Conservation (phyloP, 1,284 basidiomycete genomes). For the Melampsora americana region DNA sequence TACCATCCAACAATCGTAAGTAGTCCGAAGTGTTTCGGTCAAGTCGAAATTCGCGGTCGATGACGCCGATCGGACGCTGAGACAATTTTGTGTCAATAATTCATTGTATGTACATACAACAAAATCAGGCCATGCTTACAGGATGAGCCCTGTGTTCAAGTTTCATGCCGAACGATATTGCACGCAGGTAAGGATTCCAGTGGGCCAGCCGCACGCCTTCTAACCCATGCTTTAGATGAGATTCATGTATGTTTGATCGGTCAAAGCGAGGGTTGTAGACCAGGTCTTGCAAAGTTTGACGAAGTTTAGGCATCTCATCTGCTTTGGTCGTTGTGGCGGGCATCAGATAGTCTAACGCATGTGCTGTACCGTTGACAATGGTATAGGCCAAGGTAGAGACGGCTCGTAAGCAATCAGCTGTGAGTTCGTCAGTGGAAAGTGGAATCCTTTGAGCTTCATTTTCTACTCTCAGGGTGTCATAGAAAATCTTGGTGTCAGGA, state of each 20-base stretch:
- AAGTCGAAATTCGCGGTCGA: constrained; percentile 2
- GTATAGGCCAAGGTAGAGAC: constrained; percentile 40
- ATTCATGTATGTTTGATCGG: neutral
- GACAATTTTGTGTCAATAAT: too few species aligned
- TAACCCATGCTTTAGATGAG: constrained; percentile 16
- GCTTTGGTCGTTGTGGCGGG: neutral
- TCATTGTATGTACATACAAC: too few species aligned
- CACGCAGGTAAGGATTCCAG: constrained; percentile 21
- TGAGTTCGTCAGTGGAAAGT: constrained; percentile 23
- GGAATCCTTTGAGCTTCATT: neutral
- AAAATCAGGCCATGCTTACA: too few species aligned
- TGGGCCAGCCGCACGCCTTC: constrained; percentile 30
- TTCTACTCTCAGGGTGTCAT: neutral
- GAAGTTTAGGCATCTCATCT: neutral
- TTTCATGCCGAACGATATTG: neutral
- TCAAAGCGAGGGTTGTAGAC: neutral
- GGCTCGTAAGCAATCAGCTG: constrained; percentile 39
- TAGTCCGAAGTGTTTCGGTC: neutral
- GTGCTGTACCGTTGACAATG: constrained; percentile 31
- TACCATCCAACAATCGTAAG: neutral
- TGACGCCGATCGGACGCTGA: constrained; percentile 2
- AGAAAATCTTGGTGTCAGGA: constrained; percentile 22
- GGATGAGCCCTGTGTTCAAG: too few species aligned
- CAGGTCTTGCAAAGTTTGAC: constrained; percentile 15
- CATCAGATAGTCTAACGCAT: constrained; percentile 35